phyloP scores from a whole-genome alignment of 2,329 filamentous ascomycete species.

The Fusarium sp. region DNA sequence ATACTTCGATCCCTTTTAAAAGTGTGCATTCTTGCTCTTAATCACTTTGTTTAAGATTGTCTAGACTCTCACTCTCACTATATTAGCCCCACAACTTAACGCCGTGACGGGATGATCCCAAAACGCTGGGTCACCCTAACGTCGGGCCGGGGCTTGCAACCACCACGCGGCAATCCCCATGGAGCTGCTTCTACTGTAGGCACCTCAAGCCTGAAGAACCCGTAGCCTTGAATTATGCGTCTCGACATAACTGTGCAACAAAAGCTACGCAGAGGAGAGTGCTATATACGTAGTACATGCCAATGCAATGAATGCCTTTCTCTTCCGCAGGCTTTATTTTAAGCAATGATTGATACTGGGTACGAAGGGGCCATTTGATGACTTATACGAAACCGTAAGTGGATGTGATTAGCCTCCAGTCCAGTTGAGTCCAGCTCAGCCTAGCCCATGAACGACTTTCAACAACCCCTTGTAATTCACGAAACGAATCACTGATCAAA shows the following conservation, averaged over 20 bases:
- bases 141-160: conserved; percentile 41
- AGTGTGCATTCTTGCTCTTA: background rate
- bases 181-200: background rate
- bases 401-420: background rate
- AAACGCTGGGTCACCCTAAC: conserved; percentile 43
- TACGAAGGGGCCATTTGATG: background rate
- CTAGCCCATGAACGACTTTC: background rate
- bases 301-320: too few species aligned
- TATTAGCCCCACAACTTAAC: conserved; percentile 37
- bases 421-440: too few species aligned
- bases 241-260: background rate
- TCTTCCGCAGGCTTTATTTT: background rate
- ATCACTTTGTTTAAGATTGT: background rate
- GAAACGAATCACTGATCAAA: background rate
- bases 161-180: conserved; percentile 33
- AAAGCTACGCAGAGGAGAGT: background rate
- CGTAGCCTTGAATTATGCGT: background rate
- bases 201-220: background rate
- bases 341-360: background rate
- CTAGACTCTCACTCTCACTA: background rate
- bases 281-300: too few species aligned
- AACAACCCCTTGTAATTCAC: background rate
- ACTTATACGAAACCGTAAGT: background rate
- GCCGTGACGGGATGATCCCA: conserved; percentile 36
- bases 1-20: background rate